These are phyloP conservation scores for Hamigera avellanea DNA, from an alignment of 495 filamentous ascomycete genomes.

Conservation along the genomic window DNA sequence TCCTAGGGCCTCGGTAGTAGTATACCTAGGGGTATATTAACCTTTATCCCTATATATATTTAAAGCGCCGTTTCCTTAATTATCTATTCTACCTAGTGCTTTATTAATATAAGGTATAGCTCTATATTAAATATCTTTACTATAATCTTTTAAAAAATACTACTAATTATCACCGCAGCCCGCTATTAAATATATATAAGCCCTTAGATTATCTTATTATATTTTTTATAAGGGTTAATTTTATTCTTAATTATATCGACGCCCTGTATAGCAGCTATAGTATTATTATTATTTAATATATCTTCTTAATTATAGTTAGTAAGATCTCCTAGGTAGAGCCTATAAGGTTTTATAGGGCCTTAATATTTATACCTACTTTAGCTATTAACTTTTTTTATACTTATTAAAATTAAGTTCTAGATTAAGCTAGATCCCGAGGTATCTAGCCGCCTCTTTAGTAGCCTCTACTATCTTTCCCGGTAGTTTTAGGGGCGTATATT, in stretches of 20 bases:
- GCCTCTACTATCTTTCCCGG: too few relatives aligned
- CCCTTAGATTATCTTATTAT: neutral
- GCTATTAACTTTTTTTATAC: slow-evolving; percentile 4
- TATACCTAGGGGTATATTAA: neutral
- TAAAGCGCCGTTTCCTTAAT: slow-evolving; percentile 4
- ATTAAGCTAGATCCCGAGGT: too few relatives aligned
- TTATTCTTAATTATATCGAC: neutral
- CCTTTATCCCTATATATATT: neutral
- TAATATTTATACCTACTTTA: slow-evolving; percentile 3
- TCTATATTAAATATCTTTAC: slow-evolving; percentile 4
- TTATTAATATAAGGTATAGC: slow-evolving; percentile 4
- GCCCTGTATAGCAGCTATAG: slow-evolving; percentile 10
- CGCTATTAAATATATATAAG: slow-evolving; percentile 4
- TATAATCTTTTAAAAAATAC: slow-evolving; percentile 2
- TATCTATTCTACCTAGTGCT: slow-evolving; percentile 5
- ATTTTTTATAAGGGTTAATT: neutral
- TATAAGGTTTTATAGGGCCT: slow-evolving; percentile 5
- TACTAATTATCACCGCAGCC: slow-evolving; percentile 5
- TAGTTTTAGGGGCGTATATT: too few relatives aligned
- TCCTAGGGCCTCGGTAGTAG: too few relatives aligned
- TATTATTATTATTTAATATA: slow-evolving; percentile 12
- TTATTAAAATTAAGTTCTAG: slow-evolving; percentile 4
- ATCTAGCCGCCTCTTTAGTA: too few relatives aligned
- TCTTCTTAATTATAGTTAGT: slow-evolving; percentile 1
- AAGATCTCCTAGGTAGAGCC: slow-evolving; percentile 8